Evolutionary conservation across 495 filamentous ascomycete genomes (phyloP), one percentile per base, ranked within the genome.

Genomic region (Aspergillus bertholletiae): DNA sequence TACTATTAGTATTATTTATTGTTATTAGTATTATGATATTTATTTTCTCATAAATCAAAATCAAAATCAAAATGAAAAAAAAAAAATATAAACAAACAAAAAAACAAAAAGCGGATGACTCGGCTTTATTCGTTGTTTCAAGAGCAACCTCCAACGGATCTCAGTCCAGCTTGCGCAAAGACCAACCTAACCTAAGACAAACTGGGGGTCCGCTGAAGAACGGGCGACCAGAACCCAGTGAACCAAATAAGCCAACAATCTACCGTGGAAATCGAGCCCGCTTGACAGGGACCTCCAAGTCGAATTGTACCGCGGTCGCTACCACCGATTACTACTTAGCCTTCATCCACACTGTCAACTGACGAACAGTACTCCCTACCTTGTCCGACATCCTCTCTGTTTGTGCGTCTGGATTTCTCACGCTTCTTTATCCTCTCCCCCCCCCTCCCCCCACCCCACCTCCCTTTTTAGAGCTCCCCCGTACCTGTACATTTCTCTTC

Each of bases 201-300:
- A n/a, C n/a, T n/a, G 46, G 27, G 30, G 30, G 9, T 9, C 46
- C 27, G 24, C 30, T 51, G 48, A 51, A 51, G 48, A 51, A 51
- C 48, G 48, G 48, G 34, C 2, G 30, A 21, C 23, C 32, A 28
- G 9, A 21, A 32, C 18, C 46, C 46, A 49, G 32, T 35, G 18
- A 27, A 49, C 23, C 27, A 13, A 9, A 17, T 34, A 23, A 39
- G 30, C 30, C 47, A 15, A 24, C 28, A 21, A 18, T 15, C 28
- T 37, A 27, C 26, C 20, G 49, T 24, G 34, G 49, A 39, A 41
- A 51, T 35, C 21, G 23, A 39, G 20, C 24, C 30, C 21, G 49
- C 20, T 51, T 49, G 47, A 51, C 49, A 51, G 49, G 49, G 34
- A 37, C 40, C 49, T 41, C 34, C 23, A 51, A 23, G 21, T 51